Conservation (phyloP, 352 stramenopile species). For the Globisporangium parvum region DNA sequence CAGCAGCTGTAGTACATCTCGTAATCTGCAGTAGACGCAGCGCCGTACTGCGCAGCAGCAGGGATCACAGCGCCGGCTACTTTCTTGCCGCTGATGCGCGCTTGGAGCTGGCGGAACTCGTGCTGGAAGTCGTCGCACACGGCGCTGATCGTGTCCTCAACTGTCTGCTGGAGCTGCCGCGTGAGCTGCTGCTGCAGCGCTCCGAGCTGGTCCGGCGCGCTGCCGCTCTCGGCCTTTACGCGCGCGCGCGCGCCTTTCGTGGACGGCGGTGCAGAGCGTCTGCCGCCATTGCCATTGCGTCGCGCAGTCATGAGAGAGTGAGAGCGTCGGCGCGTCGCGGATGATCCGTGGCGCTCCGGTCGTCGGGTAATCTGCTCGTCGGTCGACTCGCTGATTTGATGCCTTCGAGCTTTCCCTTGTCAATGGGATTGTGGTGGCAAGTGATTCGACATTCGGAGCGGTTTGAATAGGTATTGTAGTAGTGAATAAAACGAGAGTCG, state of each 20-base stretch:
- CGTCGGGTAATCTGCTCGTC: too few relatives aligned
- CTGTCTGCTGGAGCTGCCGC: constrained; percentile 33
- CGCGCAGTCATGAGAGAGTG: not conserved
- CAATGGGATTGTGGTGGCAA: too few relatives aligned
- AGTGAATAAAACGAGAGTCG: too few relatives aligned
- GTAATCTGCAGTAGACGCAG: constrained; percentile 29
- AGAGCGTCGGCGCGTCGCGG: too few relatives aligned
- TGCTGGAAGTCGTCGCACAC: constrained; percentile 43
- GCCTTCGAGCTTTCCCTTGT: too few relatives aligned
- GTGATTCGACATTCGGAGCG: too few relatives aligned
- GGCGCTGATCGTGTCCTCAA: constrained; percentile 42
- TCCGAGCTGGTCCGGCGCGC: constrained; percentile 20
- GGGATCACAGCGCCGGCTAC: constrained; percentile 4
- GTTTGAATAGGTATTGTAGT: too few relatives aligned
- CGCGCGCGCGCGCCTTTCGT: not conserved
- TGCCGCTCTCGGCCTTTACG: constrained; percentile 6
- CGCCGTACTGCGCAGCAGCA: constrained; percentile 10
- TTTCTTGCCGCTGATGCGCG: constrained; percentile 6
- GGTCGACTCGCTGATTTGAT: too few relatives aligned
- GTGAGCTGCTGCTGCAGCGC: constrained; percentile 22
- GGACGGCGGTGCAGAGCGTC: not conserved
- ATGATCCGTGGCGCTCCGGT: too few relatives aligned
- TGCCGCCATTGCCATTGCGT: not conserved
- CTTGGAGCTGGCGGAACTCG: not conserved
- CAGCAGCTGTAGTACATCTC: constrained; percentile 55